phyloP scores from a whole-genome alignment of 2,329 filamentous ascomycete species.

The Cladophialophora immunda region DNA sequence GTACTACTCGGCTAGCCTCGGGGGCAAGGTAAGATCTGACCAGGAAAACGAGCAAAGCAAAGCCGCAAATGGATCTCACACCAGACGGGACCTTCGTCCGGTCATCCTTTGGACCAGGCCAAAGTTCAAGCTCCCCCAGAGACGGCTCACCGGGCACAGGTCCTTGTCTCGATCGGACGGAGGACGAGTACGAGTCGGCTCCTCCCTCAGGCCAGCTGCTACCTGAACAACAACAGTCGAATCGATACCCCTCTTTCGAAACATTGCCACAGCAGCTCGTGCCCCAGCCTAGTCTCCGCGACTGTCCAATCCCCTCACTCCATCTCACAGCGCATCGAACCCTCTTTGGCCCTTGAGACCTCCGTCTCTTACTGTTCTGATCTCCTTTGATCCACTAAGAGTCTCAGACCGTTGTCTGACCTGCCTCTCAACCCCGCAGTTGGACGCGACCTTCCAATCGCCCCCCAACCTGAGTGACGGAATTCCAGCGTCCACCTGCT shows the following conservation, averaged over 20 bases:
- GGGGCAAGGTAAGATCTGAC: slow-evolving; percentile 10
- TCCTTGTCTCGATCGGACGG: not conserved
- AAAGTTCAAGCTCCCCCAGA: not conserved
- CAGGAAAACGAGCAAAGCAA: not conserved
- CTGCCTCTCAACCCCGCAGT: slow-evolving; percentile 16
- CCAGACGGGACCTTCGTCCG: slow-evolving; percentile 3
- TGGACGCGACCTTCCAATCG: slow-evolving; percentile 20
- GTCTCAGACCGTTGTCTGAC: slow-evolving; percentile 12
- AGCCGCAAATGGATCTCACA: not conserved
- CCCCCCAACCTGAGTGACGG: slow-evolving; percentile 17
- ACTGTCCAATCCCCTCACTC: slow-evolving; percentile 3
- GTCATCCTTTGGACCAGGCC: slow-evolving; percentile 16
- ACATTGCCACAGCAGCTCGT: slow-evolving; percentile 16
- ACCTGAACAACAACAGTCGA: not conserved
- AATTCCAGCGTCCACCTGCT: slow-evolving; percentile 20
- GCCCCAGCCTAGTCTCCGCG: not conserved
- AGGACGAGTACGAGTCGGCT: not conserved
- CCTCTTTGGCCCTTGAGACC: slow-evolving; percentile 2
- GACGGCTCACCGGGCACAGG: not conserved
- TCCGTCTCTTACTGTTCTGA: not conserved
- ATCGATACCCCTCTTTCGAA: slow-evolving; percentile 22
- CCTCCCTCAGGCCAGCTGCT: not conserved
- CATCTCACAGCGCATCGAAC: not conserved
- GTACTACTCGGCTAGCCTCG: slow-evolving; percentile 8
- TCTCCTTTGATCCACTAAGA: slow-evolving; percentile 29